Percentiles rank a stretch among this genome's conserved stretches.
Conservation (phyloP, 805 yeast genomes). For the Ogataea ramenticola region DNA sequence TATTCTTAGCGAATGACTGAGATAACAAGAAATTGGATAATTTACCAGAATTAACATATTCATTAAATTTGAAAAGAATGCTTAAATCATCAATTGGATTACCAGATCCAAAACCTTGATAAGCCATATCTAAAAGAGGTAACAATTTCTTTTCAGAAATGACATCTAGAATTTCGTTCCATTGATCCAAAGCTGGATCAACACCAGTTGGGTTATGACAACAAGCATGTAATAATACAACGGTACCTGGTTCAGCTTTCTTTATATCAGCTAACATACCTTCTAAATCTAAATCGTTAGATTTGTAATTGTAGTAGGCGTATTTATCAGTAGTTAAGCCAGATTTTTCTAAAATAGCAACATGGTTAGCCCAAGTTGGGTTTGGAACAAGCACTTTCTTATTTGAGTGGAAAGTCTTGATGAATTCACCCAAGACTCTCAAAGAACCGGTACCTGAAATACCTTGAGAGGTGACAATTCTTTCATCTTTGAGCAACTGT, state of each 20-base stretch:
- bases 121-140: slow-evolving; percentile 89
- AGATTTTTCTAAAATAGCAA: slow-evolving; percentile 67
- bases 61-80: slow-evolving; percentile 34
- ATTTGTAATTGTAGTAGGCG: slow-evolving; percentile 59
- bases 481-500: slow-evolving; percentile 45
- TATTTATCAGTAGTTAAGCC: slow-evolving; percentile 61
- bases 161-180: slow-evolving; percentile 68
- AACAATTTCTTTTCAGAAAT: slow-evolving; percentile 51
- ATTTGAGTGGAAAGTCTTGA: slow-evolving; percentile 49
- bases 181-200: slow-evolving; percentile 76
- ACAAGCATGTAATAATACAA: slow-evolving; percentile 83
- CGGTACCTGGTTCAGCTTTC: slow-evolving; percentile 48
- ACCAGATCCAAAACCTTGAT: slow-evolving; percentile 93
- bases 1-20: slow-evolving; percentile 91
- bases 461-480: slow-evolving; percentile 82
- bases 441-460: slow-evolving; percentile 94
- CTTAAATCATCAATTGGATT: slow-evolving; percentile 62
- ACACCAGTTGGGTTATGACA: slow-evolving; percentile 98
- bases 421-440: slow-evolving; percentile 75
- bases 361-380: slow-evolving; percentile 95
- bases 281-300: slow-evolving; percentile 58
- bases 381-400: slow-evolving; percentile 64
- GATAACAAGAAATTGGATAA: slow-evolving; percentile 53
- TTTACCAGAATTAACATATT: slow-evolving; percentile 39
- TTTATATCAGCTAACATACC: slow-evolving; percentile 55